Evolutionary conservation across 2,329 filamentous ascomycete genomes (phyloP).

Genomic region (Penicillium sp.): DNA sequence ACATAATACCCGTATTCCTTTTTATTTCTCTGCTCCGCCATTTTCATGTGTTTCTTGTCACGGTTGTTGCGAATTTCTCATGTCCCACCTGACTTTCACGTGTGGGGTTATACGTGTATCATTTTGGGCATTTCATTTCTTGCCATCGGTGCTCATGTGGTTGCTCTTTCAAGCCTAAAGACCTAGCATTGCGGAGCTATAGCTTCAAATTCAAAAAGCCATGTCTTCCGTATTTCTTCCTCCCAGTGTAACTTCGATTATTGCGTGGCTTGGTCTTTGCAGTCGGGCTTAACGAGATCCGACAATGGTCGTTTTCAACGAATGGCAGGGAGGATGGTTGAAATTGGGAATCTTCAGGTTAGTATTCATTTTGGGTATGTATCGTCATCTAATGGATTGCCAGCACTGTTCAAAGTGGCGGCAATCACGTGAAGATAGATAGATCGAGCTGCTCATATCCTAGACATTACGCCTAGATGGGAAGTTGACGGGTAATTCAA

Average conservation of each 20-base stretch:
- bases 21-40: slow-evolving; percentile 8
- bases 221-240: background rate
- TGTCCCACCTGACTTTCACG: slow-evolving; percentile 13
- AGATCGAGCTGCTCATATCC: too few relatives aligned
- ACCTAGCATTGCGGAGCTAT: slow-evolving; percentile 15
- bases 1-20: slow-evolving; percentile 14
- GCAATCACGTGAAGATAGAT: too few relatives aligned
- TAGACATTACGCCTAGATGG: too few relatives aligned
- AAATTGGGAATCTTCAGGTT: too few relatives aligned
- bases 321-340: background rate
- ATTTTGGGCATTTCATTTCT: slow-evolving; percentile 11
- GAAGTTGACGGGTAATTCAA: too few relatives aligned
- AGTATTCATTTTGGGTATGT: too few relatives aligned
- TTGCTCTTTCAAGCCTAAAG: slow-evolving; percentile 4
- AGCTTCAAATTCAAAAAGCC: slow-evolving; percentile 12
- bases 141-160: slow-evolving; percentile 7
- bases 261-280: background rate
- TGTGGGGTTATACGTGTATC: slow-evolving; percentile 15
- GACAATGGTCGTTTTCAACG: background rate
- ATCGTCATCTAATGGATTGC: too few relatives aligned
- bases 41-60: slow-evolving; percentile 1
- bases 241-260: background rate
- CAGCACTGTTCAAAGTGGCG: too few relatives aligned
- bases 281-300: background rate
- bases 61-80: slow-evolving; percentile 13